Conservation (phyloP, 768 basidiomycete species). For the Chalciporus sphaerocephalus region DNA sequence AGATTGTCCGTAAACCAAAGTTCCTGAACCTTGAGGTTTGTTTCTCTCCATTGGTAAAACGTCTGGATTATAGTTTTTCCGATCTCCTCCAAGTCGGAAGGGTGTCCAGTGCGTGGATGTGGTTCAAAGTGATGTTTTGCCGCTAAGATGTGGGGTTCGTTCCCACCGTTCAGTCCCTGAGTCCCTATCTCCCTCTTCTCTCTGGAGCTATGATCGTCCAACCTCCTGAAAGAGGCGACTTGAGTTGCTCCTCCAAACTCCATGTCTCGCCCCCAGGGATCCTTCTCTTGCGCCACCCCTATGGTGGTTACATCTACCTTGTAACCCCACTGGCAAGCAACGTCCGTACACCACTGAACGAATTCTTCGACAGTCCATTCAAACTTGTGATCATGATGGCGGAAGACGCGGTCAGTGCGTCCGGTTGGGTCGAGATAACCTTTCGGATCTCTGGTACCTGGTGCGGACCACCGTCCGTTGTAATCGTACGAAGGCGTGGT, state of each 20-base stretch:
- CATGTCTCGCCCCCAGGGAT: constrained; percentile 70
- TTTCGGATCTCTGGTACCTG: constrained; percentile 38
- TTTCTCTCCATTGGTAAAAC: constrained; percentile 53
- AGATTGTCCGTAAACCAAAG: constrained; percentile 45
- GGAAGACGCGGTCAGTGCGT: constrained; percentile 68
- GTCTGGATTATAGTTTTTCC: constrained; percentile 43
- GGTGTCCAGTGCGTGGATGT: constrained; percentile 44
- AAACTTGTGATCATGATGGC: constrained; percentile 83
- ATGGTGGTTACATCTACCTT: constrained; percentile 54
- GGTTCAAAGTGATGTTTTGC: constrained; percentile 47
- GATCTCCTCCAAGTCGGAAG: constrained; percentile 44
- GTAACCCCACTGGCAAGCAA: constrained; percentile 70
- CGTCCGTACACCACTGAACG: constrained; percentile 49
- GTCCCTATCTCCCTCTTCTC: constrained; percentile 24
- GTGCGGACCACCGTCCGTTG: constrained; percentile 69
- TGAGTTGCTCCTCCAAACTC: constrained; percentile 63
- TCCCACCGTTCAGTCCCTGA: constrained; percentile 5
- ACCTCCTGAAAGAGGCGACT: constrained; percentile 57
- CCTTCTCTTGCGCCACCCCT: constrained; percentile 54
- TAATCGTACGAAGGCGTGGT: constrained; percentile 87
- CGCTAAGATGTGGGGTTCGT: constrained; percentile 43
- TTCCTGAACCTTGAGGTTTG: constrained; percentile 40
- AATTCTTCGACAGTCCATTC: constrained; percentile 86
- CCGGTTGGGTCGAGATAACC: constrained; percentile 73
- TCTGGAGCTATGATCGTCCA: constrained; percentile 35